Evolutionary conservation across 2,329 filamentous ascomycete species (phyloP), one percentile per base, ranked within the genome.

Genomic region (Colletotrichum brevisporum): DNA sequence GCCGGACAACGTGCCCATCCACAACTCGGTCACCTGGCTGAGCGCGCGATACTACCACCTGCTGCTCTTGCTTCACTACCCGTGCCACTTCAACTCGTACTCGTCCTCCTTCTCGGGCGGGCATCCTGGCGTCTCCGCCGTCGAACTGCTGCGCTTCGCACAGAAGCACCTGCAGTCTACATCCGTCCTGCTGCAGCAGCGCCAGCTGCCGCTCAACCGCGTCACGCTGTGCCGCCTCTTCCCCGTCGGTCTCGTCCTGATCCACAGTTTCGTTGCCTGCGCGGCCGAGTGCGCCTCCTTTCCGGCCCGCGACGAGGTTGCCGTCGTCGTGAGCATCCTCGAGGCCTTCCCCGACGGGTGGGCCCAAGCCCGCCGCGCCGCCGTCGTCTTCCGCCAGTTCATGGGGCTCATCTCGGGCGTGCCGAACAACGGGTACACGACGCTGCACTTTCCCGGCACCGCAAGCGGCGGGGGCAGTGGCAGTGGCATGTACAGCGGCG

Each of bases 1-100:
- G 53, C 75, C 79, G 2, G 82, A 84, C 70, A 83, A 83, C 56
- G 74, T 84, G 3, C 80, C 82, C 16, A 83, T 84, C 21, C 83
- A 84, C 70, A 83, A 78, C 68, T 82, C 81, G 3, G 78, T 84
- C 47, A 80, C 82, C 2, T 84, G 83, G 83, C 64, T 83, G 16
- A 81, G 78, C 26, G 80, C 80, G 0, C 76, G 82, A 4, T 84
- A 84, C 73, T 83, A 84, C 66, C 80, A 83, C 61, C 74, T 84
- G n/a, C 77, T 84, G 6, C 63, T 84, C 12, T 71, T 83, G 8
- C 77, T 84, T 8, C 82, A 84, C 73, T 83, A 80, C 52, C 83
- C 80, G 0, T 82, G 76, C 8, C 79, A 78, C 59, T 81, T 82
- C 73, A 83, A 81, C 73, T 76, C 78, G 13, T 75, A 74, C 6